These are phyloP conservation scores for Aquilaria sinensis DNA, from an alignment of 345 rosid genomes.

Conservation along the genomic window DNA sequence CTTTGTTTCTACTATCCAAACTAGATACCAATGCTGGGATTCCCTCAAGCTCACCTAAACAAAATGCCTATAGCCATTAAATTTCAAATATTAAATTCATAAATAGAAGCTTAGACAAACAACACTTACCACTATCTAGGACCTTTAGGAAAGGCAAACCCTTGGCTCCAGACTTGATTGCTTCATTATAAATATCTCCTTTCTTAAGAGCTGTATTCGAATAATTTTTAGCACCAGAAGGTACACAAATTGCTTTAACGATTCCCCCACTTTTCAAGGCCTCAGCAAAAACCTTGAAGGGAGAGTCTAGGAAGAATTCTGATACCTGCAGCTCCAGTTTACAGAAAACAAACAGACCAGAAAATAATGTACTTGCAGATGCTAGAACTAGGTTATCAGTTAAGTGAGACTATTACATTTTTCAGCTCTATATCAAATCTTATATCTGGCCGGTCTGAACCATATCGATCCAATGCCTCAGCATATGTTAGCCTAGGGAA, in stretches of 20 bases:
- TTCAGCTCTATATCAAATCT: slow-evolving; percentile 91
- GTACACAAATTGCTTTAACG: slow-evolving; percentile 75
- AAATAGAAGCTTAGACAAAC: slow-evolving; percentile 1
- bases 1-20: slow-evolving; percentile 45
- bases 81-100: neutral
- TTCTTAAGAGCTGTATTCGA: slow-evolving; percentile 91
- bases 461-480: slow-evolving; percentile 81
- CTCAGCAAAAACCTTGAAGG: slow-evolving; percentile 78
- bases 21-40: slow-evolving; percentile 68
- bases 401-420: slow-evolving; percentile 50
- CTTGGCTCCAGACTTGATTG: slow-evolving; percentile 92
- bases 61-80: slow-evolving; percentile 2
- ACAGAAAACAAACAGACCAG: neutral
- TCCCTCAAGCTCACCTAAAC: slow-evolving; percentile 66
- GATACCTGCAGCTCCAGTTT: slow-evolving; percentile 62
- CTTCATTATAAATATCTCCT: slow-evolving; percentile 81
- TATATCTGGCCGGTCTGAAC: slow-evolving; percentile 92
- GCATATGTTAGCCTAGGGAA: slow-evolving; percentile 89
- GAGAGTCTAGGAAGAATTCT: slow-evolving; percentile 50
- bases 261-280: slow-evolving; percentile 64
- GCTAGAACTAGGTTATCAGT: neutral
- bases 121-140: slow-evolving; percentile 67
- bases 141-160: slow-evolving; percentile 94
- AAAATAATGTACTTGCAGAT: neutral
- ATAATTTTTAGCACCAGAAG: slow-evolving; percentile 62